These are phyloP conservation scores for Haematococcus lacustris DNA, from an alignment of 139 green algal genomes.

Conservation along the genomic window DNA sequence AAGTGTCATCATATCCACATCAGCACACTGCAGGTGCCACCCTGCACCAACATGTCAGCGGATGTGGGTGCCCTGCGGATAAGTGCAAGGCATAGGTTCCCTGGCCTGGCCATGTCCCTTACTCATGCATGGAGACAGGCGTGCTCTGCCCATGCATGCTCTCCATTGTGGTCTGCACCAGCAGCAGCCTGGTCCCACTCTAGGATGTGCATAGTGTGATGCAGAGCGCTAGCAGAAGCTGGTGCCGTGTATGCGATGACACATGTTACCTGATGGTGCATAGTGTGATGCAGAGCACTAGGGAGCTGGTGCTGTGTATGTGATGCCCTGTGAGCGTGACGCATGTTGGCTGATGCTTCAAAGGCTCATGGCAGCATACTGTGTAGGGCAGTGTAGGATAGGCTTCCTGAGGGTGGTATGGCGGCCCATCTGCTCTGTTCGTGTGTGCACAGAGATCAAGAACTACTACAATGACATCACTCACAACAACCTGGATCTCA, in stretches of 20 bases:
- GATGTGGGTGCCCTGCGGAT: background rate
- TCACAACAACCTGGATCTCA: conserved; percentile 89
- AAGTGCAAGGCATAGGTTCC: background rate
- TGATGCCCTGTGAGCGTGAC: background rate
- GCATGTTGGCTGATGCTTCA: background rate
- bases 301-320: background rate
- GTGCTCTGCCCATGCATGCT: too few species aligned
- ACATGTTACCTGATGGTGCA: background rate
- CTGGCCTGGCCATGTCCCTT: background rate
- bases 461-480: conserved; percentile 95
- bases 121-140: too few species aligned
- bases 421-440: too few species aligned
- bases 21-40: background rate
- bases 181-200: too few species aligned
- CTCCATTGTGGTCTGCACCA: too few species aligned
- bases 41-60: background rate
- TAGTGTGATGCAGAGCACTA: background rate
- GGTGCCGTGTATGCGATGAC: too few species aligned
- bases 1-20: background rate
- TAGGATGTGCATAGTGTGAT: too few species aligned
- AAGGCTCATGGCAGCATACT: background rate
- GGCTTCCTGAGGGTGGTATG: too few species aligned
- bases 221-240: too few species aligned
- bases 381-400: too few species aligned
- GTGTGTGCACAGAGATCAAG: conserved; percentile 59